These are phyloP conservation scores for Plasmopara viticola DNA, from an alignment of 352 stramenopile genomes.

Conservation along the genomic window DNA sequence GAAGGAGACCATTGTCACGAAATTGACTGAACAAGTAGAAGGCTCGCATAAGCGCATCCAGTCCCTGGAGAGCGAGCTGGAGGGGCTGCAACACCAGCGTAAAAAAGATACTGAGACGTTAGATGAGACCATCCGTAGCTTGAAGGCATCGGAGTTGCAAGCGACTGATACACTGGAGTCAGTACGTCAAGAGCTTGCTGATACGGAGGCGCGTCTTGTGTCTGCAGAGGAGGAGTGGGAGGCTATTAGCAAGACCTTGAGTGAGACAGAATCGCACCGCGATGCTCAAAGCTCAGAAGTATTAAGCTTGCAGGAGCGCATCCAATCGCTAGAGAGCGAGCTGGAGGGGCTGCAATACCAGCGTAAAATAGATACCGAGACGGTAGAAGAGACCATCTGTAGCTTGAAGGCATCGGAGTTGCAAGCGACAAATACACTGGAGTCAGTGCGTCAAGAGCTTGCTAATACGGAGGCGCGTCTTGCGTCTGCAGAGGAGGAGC, in stretches of 20 bases:
- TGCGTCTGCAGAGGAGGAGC: no score
- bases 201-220: slow-evolving; percentile 12
- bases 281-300: slow-evolving; percentile 13
- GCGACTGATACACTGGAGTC: slow-evolving; percentile 12
- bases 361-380: no score
- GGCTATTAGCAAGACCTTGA: slow-evolving; percentile 11
- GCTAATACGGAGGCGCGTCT: no score
- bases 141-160: slow-evolving; percentile 14
- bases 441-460: no score
- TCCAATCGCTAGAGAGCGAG: no score
- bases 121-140: slow-evolving; percentile 19
- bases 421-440: no score
- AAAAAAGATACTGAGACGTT: slow-evolving; percentile 11
- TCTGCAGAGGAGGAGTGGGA: slow-evolving; percentile 18
- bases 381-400: no score
- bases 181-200: slow-evolving; percentile 19
- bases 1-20: neutral
- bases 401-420: no score
- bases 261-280: slow-evolving; percentile 14
- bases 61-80: slow-evolving; percentile 16
- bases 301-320: slow-evolving; percentile 8
- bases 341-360: no score
- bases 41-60: slow-evolving; percentile 3
- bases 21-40: slow-evolving; percentile 1
- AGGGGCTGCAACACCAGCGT: slow-evolving; percentile 19